Evolutionary conservation across 1,284 basidiomycete genomes (phyloP), one percentile per base, ranked within the genome.

Genomic region (Melampsora americana): DNA sequence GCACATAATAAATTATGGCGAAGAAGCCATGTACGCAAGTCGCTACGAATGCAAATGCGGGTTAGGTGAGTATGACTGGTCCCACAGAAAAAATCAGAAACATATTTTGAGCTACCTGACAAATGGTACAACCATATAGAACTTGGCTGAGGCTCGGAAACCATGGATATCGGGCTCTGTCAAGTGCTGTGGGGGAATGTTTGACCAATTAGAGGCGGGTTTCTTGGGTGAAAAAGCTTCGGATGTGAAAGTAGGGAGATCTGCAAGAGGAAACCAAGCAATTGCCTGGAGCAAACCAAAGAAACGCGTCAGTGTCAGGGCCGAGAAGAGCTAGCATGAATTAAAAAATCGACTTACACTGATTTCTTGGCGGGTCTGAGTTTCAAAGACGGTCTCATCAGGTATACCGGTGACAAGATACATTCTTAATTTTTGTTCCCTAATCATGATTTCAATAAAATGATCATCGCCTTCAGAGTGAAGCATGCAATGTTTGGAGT

Each of bases 281-380:
- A 99, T 99, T 85, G 92, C 92, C 94, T 96, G 77, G 39, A 42
- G 39, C 1, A 7, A 42, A 5, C 39, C 6, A 42, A 12, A 42
- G 11, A 9, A 12, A 42, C 39, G 39, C 1, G 20, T 67, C 60
- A 70, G 70, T 77, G 61, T 46, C 66, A 78, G 39, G 66, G 62
- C 77, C 18, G 62, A 69, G 65, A 69, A 42, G 39, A 12, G 11
- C 39, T 12, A 42, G 6, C 6, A 56, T 1, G 5, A 28, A 9
- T n/a, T 56, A 0, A 4, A 23, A n/a, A 12, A n/a, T 44, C 61
- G 28, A 85, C 92, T 82, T 86, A 97, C 95, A 81, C 94, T 96
- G 80, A 99, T 99, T 86, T 99, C 96, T 84, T 98, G 98, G 78
- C 95, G 87, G 2, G 96, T 99, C 83, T 90, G 90, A 5, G 96